Evolutionary conservation across 768 basidiomycete genomes (phyloP), one percentile per base, ranked within the genome.

Genomic region (Dictyophora rubrovolvata): DNA sequence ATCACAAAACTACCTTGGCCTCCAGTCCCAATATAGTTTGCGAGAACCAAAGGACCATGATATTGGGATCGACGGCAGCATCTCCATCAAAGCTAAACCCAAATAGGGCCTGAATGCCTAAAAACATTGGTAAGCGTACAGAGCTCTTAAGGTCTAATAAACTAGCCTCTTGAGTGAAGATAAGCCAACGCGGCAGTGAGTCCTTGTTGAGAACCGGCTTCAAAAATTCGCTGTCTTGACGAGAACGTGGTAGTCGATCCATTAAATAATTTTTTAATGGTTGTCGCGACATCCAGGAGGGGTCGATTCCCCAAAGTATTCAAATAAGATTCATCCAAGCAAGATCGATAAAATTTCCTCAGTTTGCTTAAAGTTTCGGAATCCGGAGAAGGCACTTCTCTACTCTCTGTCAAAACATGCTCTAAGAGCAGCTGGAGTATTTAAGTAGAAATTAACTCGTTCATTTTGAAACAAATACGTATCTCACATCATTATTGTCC

Each of bases 51-150:
- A 93, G 75, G 0, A 79, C 78, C 84, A 95, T 92, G 53, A 77
- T 74, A 65, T 93, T 90, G 0, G 94, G 91, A 65, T 96, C 91
- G 5, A 82, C 77, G 8, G 86, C 91, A 21, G 83, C 80, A 68
- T 97, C 94, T 33, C 94, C 93, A 60, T 95, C 92, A 59, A 94
- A 78, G n/a, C 74, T 75, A 63, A 93, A 87, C n/a, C 77, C 74
- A 65, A 97, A 89, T 12, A 97, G 70, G 1, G 82, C 86, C 18
- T 80, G 79, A 60, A 95, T 79, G 48, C 85, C 93, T 94, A 62
- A 12, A 28, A 55, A 10, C 53, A 23, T 23, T 59, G 17, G 47
- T 55, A 22, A 67, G 48, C 34, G 37, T 54, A 56, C 20, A 8
- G 36, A 52, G 18, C 42, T 36, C 22, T 18, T 5, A 48, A 8